These are phyloP conservation scores for Kodamaea kakaduensis DNA, from an alignment of 805 yeast species.

Conservation along the genomic window DNA sequence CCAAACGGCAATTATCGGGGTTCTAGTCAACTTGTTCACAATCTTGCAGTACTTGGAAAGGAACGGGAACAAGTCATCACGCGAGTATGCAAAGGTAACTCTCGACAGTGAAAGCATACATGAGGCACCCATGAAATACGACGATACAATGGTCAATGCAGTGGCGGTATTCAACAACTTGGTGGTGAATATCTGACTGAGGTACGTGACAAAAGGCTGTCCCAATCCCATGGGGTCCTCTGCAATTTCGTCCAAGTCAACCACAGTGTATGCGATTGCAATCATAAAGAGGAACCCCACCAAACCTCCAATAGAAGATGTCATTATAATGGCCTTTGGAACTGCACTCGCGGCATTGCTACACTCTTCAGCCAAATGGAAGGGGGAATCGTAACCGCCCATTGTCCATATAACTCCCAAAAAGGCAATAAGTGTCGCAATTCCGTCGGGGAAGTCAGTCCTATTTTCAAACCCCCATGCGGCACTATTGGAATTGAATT, in stretches of 20 bases:
- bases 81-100: constrained; percentile 64
- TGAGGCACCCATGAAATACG: constrained; percentile 48
- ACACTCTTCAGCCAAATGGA: constrained; percentile 72
- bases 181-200: constrained; percentile 44
- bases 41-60: constrained; percentile 42
- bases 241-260: constrained; percentile 44
- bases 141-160: constrained; percentile 36
- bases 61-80: constrained; percentile 65
- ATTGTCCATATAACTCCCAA: constrained; percentile 64
- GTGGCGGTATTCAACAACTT: constrained; percentile 42
- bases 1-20: constrained; percentile 67
- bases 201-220: constrained; percentile 59
- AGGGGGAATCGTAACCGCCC: constrained; percentile 74
- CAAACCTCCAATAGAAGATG: constrained; percentile 51
- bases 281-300: constrained; percentile 56
- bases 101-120: constrained; percentile 65
- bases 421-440: constrained; percentile 53
- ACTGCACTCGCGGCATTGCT: constrained; percentile 60
- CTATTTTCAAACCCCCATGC: constrained; percentile 58
- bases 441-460: constrained; percentile 63
- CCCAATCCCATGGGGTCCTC: constrained; percentile 47
- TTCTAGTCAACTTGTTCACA: constrained; percentile 49
- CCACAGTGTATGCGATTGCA: constrained; percentile 59
- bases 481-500: constrained; percentile 44
- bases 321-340: constrained; percentile 61